Evolutionary conservation across 2,329 filamentous ascomycete genomes (phyloP), one percentile per base, ranked within the genome.

Genomic region (Bipolaris oryzae): DNA sequence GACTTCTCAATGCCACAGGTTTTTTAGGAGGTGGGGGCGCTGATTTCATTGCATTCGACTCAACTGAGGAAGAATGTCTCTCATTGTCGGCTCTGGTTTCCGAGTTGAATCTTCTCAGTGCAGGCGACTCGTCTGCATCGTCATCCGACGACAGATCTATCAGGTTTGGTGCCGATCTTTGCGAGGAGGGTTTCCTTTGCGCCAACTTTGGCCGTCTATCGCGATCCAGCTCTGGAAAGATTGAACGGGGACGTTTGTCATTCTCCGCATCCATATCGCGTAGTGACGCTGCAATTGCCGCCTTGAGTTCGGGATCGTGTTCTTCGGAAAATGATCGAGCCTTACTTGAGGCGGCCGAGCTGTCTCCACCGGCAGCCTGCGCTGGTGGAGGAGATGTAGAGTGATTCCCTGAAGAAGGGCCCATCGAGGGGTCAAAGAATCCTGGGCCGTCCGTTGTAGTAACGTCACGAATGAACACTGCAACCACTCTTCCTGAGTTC

Each of bases 401-500:
- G 35, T 63, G 66, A 37, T 68, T 70, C 25, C 73, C 71, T 31
- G 71, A 62, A 57, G 70, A 58, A 71, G 74, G 62, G 61, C 76
- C 72, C 28, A 81, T 71, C 0, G 84, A 83, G 13, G 86, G 82
- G 62, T 96, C 91, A 70, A 97, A 97, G 73, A 95, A 98, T 0
- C 85, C 86, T 11, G 86, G 82, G 44, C 81, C 82, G 35, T 90
- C 84, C 0, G 89, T 85, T 0, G 92, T 96, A 0, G 95, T 99
- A 20, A 99, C 91, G 75, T 99, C 95, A 53, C 96, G 86, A 62
- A 99, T 98, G 75, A 98, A 98, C 6, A 99, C 86, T 0, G 88
- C 95, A 28, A 92, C 80, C 2, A 99, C 87, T 25, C 91, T 86
- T 0, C 90, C 90, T 0, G 93, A 94, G 66, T 98, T 89, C 2